Evolutionary conservation across 2,329 filamentous ascomycete species (phyloP).

Genomic region (Cordyceps javanica): DNA sequence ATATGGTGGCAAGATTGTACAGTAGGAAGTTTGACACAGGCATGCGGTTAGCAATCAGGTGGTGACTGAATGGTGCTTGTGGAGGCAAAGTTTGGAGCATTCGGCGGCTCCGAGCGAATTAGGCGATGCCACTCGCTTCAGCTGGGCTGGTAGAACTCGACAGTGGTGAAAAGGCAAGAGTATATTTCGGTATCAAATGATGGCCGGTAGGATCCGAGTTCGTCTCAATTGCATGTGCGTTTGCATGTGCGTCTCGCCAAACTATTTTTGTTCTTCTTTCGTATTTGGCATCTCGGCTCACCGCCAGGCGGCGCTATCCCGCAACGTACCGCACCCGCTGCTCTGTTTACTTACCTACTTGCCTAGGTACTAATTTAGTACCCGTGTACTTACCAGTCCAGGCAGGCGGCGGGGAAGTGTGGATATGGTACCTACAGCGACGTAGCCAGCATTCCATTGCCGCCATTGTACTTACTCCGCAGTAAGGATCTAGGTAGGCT

Average conservation of each 20-base stretch:
- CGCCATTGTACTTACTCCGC: no score
- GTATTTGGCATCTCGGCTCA: neutral
- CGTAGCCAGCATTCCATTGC: constrained; percentile 9
- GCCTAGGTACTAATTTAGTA: no score
- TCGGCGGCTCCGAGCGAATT: neutral
- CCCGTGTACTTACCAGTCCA: no score
- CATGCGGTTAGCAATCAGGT: neutral
- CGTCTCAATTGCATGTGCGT: neutral
- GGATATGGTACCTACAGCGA: constrained; percentile 7
- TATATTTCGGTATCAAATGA: no score
- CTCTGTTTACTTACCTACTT: no score
- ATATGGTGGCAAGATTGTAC: no score
- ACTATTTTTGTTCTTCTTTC: neutral
- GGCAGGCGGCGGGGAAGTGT: neutral
- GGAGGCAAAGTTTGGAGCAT: neutral
- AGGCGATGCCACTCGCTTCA: neutral
- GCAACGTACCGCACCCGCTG: neutral
- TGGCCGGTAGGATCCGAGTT: neutral
- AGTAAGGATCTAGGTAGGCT: no score
- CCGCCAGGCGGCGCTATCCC: neutral
- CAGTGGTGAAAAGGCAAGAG: neutral
- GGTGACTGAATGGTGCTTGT: neutral
- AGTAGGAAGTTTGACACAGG: neutral
- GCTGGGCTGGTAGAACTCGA: neutral
- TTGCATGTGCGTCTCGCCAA: no score